Conservation (phyloP, 495 filamentous ascomycete genomes). For the Apodospora peruviana region DNA sequence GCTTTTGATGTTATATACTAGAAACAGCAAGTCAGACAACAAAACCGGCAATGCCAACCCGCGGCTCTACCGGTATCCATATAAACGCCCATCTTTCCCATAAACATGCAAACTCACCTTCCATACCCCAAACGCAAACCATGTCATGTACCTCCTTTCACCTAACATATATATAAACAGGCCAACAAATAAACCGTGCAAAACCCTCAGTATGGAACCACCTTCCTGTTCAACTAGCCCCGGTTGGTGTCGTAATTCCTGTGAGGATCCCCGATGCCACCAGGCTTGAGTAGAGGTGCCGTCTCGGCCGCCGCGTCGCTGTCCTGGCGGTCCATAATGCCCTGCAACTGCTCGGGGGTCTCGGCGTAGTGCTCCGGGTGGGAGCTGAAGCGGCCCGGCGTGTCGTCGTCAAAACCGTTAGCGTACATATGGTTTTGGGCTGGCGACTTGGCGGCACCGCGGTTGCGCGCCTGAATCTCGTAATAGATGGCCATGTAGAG, state of each 20-base stretch:
- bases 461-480: conserved; percentile 39
- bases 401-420: conserved; percentile 26
- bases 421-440: conserved; percentile 16
- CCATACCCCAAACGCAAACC: no score
- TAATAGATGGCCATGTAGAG: conserved; percentile 76
- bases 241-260: conserved; percentile 22
- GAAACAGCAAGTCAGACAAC: no score
- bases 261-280: conserved; percentile 27
- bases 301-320: conserved; percentile 36
- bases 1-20: no score
- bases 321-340: conserved; percentile 35
- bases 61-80: no score
- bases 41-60: no score
- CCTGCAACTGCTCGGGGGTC: conserved; percentile 35
- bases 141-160: no score
- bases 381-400: conserved; percentile 32
- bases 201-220: conserved; percentile 6
- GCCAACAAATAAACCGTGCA: no score
- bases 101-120: no score
- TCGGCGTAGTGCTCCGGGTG: conserved; percentile 35
- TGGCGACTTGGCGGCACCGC: conserved; percentile 6
- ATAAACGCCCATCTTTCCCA: no score
- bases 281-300: conserved; percentile 35
- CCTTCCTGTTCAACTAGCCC: conserved; percentile 14
- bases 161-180: no score